Evolutionary conservation across 2,329 filamentous ascomycete species (phyloP), one percentile per base, ranked within the genome.

Genomic region (Fusarium annulatum): DNA sequence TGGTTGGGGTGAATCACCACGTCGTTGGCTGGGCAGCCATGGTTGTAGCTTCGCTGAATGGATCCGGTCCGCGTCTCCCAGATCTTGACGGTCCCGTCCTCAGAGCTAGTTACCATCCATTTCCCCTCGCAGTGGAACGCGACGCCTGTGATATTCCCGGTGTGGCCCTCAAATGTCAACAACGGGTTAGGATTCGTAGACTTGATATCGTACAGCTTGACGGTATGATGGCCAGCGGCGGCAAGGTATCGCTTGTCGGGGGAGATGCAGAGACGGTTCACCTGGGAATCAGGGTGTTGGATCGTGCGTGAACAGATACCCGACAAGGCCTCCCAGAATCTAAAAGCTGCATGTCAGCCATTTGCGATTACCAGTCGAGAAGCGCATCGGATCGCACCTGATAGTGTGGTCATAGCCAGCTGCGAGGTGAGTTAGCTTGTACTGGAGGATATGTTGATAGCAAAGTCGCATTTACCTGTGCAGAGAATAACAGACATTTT

Each of bases 1-100:
- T 99, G 96, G 80, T 99, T 99, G 0, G 96, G 96, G 82, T 99
- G 96, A 64, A 99, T 99, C n/a, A 98, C 96, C 14, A 99, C 96
- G 82, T 99, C 96, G 80, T 98, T 99, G 59, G 96, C 96, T 0
- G 96, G 91, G 39, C 91, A 92, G 60, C 93, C 93, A 81, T 99
- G 96, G 76, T 90, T 92, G 82, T 99, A 99, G 83, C 96, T 97
- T 61, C 96, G 90, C 84, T 99, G 96, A 61, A 98, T 91, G 65
- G 89, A 91, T 51, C 94, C 96, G 18, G 89, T 93, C 52, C 95
- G 88, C 9, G 95, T 97, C 81, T 98, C 96, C 95, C 95, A 98
- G 73, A 98, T 97, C 87, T 97, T 97, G 80, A 98, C 95, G 1
- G 94, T 97, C 78, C 95, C 94, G 80, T 99, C 96, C 83, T 99